Evolutionary conservation across 495 filamentous ascomycete genomes (phyloP).

Genomic region (Bombardia bombarda): DNA sequence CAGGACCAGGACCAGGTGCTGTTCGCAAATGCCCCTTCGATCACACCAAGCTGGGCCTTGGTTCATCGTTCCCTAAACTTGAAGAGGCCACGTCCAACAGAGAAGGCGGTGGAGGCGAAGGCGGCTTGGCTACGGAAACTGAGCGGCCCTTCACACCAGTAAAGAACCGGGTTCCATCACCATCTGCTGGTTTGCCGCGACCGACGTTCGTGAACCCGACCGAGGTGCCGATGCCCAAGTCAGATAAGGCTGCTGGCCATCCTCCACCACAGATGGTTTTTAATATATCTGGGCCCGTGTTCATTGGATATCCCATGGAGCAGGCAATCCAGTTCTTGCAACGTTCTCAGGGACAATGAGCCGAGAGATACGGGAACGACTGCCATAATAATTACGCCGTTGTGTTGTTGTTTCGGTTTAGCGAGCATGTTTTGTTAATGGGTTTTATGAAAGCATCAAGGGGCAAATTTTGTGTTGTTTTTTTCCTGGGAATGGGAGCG

Average conservation of each 20-base stretch:
- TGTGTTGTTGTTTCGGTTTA: no score
- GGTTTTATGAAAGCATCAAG: no score
- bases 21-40: conserved; percentile 39
- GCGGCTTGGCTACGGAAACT: conserved; percentile 5
- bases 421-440: not conserved
- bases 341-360: conserved; percentile 32
- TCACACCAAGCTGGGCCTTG: conserved; percentile 28
- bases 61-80: conserved; percentile 12
- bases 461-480: no score
- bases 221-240: conserved; percentile 16
- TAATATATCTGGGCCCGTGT: conserved; percentile 67
- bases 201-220: conserved; percentile 34
- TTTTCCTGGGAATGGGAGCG: not conserved
- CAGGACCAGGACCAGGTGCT: no score
- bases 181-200: conserved; percentile 13
- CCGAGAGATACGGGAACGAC: not conserved
- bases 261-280: conserved; percentile 58
- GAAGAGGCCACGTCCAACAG: conserved; percentile 13
- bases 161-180: conserved; percentile 9
- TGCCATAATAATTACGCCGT: no score
- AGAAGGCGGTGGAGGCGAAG: conserved; percentile 3
- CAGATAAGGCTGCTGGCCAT: conserved; percentile 2
- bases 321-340: conserved; percentile 66
- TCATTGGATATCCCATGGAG: conserved; percentile 79
- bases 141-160: conserved; percentile 15